Percentiles rank a stretch among this genome's conserved stretches.
These are phyloP conservation scores for Pleurotus giganteus DNA, from an alignment of 768 basidiomycete species.

Conservation along the genomic window DNA sequence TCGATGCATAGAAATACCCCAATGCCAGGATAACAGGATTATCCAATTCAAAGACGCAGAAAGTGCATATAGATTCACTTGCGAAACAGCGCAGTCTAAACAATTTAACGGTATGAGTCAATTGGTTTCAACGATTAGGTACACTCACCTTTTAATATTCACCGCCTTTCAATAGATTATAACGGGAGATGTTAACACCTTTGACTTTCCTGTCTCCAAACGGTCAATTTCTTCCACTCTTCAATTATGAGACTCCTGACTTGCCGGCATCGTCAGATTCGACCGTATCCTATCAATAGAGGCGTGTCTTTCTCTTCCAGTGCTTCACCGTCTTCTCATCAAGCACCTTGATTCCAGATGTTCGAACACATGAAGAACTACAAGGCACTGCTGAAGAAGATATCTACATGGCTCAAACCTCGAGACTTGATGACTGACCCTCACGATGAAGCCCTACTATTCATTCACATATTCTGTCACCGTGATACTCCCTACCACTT, in stretches of 20 bases:
- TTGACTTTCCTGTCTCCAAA: conserved; percentile 50
- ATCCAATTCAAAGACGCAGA: conserved; percentile 70
- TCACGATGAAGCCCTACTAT: conserved; percentile 48
- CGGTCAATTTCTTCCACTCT: conserved; percentile 30
- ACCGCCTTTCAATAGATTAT: conserved; percentile 43
- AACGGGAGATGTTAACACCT: conserved; percentile 66
- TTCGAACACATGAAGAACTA: conserved; percentile 82
- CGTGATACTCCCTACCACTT: conserved; percentile 64
- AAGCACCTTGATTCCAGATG: conserved; percentile 38
- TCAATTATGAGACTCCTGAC: not conserved
- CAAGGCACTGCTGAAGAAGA: conserved; percentile 54
- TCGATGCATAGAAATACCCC: conserved; percentile 56
- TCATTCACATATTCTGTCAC: conserved; percentile 74
- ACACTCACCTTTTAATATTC: not conserved
- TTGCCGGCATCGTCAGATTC: conserved; percentile 40
- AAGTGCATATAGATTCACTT: conserved; percentile 53
- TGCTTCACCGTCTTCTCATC: not conserved
- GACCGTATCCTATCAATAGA: conserved; percentile 72
- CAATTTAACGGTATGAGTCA: conserved; percentile 46
- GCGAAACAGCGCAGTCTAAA: conserved; percentile 47
- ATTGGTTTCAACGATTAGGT: not conserved
- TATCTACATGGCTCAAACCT: conserved; percentile 63
- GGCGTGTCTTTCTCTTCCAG: conserved; percentile 26
- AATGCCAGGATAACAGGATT: conserved; percentile 58
- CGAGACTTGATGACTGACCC: conserved; percentile 16